Evolutionary conservation across 768 basidiomycete species (phyloP).

Genomic region (Suillus spraguei): DNA sequence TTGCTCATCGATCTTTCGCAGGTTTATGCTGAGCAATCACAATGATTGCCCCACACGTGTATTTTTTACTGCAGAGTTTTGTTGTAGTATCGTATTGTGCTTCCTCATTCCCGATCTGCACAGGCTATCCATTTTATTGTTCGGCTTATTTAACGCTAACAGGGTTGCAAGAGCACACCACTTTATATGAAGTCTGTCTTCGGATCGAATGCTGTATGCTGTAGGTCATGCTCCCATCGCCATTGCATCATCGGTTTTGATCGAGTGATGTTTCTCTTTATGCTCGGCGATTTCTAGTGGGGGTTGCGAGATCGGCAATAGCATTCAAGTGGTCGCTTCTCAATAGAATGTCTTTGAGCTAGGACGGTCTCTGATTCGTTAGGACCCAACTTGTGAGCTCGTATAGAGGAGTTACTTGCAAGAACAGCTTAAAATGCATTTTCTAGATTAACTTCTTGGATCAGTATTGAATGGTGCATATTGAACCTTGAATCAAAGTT

Average conservation of each 20-base stretch:
- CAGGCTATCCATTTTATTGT: background rate
- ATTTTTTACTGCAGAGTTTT: background rate
- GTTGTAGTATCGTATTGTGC: conserved; percentile 3
- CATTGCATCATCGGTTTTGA: background rate
- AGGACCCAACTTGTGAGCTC: background rate
- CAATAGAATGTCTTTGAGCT: background rate
- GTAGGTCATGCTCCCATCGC: background rate
- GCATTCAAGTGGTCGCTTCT: too few relatives aligned
- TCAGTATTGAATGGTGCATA: too few relatives aligned
- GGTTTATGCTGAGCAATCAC: conserved; percentile 75
- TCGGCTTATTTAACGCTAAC: background rate
- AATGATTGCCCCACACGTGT: conserved; percentile 31
- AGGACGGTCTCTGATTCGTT: background rate
- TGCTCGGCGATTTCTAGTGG: background rate
- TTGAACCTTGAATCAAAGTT: background rate
- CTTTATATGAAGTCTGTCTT: background rate
- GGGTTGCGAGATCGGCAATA: background rate
- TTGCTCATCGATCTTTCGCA: conserved; percentile 22
- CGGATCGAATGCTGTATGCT: background rate
- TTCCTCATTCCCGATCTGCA: background rate
- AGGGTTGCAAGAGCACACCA: background rate
- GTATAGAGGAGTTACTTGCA: too few relatives aligned
- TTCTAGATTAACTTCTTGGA: too few relatives aligned
- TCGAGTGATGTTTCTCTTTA: background rate
- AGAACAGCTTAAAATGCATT: too few relatives aligned